Conservation (phyloP, 2,329 filamentous ascomycete genomes). For the Corinectria fuckeliana region DNA sequence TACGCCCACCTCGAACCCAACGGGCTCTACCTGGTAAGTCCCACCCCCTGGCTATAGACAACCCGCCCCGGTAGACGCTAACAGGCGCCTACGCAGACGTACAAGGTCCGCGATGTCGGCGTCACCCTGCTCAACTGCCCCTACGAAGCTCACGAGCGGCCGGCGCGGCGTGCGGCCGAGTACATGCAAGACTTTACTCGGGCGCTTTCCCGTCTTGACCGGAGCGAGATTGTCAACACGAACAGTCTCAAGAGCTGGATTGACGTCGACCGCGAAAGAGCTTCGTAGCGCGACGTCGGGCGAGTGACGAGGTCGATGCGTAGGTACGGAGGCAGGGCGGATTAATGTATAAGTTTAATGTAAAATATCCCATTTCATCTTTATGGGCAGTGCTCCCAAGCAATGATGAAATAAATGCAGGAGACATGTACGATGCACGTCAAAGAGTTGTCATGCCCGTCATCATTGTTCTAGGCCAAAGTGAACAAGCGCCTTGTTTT, state of each 20-base stretch:
- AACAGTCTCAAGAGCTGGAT: slow-evolving; percentile 42
- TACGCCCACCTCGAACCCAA: slow-evolving; percentile 43
- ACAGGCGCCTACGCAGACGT: slow-evolving; percentile 27
- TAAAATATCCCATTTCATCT: neutral
- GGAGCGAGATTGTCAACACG: slow-evolving; percentile 42
- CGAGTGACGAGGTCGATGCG: neutral
- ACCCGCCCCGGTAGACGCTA: neutral
- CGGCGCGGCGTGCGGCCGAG: slow-evolving; percentile 34
- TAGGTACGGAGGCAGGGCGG: neutral
- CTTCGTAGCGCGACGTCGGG: neutral
- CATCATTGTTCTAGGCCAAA: neutral
- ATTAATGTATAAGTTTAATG: neutral
- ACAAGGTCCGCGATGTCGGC: slow-evolving; percentile 46
- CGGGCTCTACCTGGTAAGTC: slow-evolving; percentile 41
- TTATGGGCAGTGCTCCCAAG: neutral
- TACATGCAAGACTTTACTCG: slow-evolving; percentile 41
- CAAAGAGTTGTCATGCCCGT: neutral
- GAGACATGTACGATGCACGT: neutral
- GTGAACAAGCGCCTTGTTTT: neutral
- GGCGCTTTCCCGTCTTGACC: slow-evolving; percentile 39
- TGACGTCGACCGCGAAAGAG: slow-evolving; percentile 20
- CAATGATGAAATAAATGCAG: neutral
- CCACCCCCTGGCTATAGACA: neutral
- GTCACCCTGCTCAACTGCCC: slow-evolving; percentile 44
- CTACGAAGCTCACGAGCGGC: slow-evolving; percentile 36